A percentile compares a stretch with the other conserved stretches of the same genome.
Conservation (phyloP, 805 yeast species). For the Lipomyces lipofer region DNA sequence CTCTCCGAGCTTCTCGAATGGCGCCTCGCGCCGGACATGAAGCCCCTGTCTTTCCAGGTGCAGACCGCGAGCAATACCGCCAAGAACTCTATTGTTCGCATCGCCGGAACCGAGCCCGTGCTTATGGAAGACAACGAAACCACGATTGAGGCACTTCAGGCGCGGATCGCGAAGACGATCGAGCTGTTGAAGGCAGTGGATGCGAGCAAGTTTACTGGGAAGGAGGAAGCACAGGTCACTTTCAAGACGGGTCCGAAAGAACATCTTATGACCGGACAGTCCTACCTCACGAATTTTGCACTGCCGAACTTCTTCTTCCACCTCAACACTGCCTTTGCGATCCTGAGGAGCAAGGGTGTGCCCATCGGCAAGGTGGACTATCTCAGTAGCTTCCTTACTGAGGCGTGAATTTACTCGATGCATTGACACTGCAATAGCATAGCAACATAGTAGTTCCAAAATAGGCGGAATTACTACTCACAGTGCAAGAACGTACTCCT, state of each 20-base stretch:
- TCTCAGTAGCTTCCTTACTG: neutral
- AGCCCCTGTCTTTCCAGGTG: constrained; percentile 10
- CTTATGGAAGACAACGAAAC: constrained; percentile 5
- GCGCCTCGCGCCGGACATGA: constrained; percentile 4
- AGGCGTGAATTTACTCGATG: neutral
- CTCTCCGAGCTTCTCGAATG: constrained; percentile 3
- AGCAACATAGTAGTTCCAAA: too few relatives aligned
- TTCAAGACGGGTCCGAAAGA: neutral
- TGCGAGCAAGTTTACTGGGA: neutral
- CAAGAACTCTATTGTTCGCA: constrained; percentile 1
- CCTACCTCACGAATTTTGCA: neutral
- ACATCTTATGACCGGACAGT: neutral
- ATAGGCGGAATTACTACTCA: too few relatives aligned
- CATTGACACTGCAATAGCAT: neutral
- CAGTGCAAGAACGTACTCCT: too few relatives aligned
- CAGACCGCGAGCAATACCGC: constrained; percentile 1
- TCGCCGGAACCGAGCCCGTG: neutral
- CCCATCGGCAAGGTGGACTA: neutral
- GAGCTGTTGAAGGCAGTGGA: constrained; percentile 5
- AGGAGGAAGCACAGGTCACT: neutral
- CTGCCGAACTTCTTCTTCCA: constrained; percentile 7
- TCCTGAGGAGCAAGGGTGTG: constrained; percentile 3
- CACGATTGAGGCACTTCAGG: constrained; percentile 10
- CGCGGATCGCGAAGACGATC: constrained; percentile 5
- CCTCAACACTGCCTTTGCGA: constrained; percentile 5